Evolutionary conservation across 192 early-diverging fungal species (phyloP).

Genomic region (Podila epicladia): DNA sequence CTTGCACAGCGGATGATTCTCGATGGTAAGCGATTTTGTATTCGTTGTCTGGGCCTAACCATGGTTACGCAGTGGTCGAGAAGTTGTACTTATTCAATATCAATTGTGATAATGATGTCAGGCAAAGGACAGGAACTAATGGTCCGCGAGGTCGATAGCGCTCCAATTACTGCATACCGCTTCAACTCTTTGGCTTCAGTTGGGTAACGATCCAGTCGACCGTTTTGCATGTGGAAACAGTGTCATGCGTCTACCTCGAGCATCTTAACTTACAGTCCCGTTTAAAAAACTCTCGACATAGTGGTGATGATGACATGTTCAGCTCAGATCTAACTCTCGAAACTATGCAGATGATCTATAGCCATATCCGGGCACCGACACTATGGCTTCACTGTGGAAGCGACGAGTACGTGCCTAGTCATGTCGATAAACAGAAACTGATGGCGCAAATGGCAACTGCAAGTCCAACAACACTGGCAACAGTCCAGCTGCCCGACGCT

Average conservation of each 20-base stretch:
- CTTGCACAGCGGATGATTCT: slow-evolving; percentile 44
- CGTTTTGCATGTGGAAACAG: neutral
- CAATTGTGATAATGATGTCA: neutral
- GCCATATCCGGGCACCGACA: slow-evolving; percentile 22
- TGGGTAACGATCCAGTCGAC: slow-evolving; percentile 19
- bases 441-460: slow-evolving; percentile 11
- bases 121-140: slow-evolving; percentile 48
- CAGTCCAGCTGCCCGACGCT: slow-evolving; percentile 32
- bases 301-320: slow-evolving; percentile 54
- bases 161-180: slow-evolving; percentile 51
- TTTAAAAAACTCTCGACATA: neutral
- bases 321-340: slow-evolving; percentile 42
- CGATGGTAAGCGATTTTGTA: slow-evolving; percentile 21
- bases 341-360: slow-evolving; percentile 25
- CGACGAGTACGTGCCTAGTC: slow-evolving; percentile 44
- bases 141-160: slow-evolving; percentile 37
- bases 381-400: slow-evolving; percentile 38
- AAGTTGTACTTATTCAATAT: neutral
- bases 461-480: slow-evolving; percentile 8
- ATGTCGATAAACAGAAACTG: slow-evolving; percentile 31
- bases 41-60: neutral
- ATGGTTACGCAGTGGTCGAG: neutral
- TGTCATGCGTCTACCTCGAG: neutral
- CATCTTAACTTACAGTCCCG: neutral
- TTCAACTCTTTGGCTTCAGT: slow-evolving; percentile 46